phyloP scores from a whole-genome alignment of 2,329 filamentous ascomycete species.

The Paecilomyces sp. region DNA sequence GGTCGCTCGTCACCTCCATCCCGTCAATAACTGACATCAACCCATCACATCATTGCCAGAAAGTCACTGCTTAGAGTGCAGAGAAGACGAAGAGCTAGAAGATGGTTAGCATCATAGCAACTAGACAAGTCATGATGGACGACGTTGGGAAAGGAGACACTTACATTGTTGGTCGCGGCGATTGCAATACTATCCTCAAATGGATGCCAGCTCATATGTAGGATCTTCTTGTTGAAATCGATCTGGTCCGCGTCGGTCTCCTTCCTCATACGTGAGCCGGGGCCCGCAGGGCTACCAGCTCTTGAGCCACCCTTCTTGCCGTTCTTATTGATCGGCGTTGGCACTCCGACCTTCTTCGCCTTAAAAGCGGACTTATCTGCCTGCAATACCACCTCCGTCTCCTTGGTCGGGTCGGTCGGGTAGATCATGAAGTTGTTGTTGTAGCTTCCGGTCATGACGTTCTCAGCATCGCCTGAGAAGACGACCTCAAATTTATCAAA shows the following conservation, averaged over 20 bases:
- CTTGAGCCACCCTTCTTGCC: slow-evolving; percentile 83
- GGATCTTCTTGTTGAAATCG: slow-evolving; percentile 99
- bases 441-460: slow-evolving; percentile 99
- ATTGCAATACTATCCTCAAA: slow-evolving; percentile 99
- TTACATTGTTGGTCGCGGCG: slow-evolving; percentile 97
- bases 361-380: slow-evolving; percentile 99
- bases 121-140: neutral
- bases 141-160: slow-evolving; percentile 29
- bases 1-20: neutral
- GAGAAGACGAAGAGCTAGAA: slow-evolving; percentile 69
- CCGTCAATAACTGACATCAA: neutral
- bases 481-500: slow-evolving; percentile 99
- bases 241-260: slow-evolving; percentile 99
- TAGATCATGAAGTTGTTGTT: slow-evolving; percentile 99
- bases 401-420: slow-evolving; percentile 88
- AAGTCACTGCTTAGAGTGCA: slow-evolving; percentile 47
- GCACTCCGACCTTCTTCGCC: slow-evolving; percentile 97
- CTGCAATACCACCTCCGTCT: slow-evolving; percentile 94
- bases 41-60: slow-evolving; percentile 1
- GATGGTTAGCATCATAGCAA: slow-evolving; percentile 9
- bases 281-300: slow-evolving; percentile 79
- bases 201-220: slow-evolving; percentile 99
- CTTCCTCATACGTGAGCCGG: slow-evolving; percentile 93
- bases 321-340: slow-evolving; percentile 89
- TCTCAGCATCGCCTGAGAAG: slow-evolving; percentile 95